Conservation (phyloP, 176 grass and related monocot genomes). For the Oryza meridionalis region DNA sequence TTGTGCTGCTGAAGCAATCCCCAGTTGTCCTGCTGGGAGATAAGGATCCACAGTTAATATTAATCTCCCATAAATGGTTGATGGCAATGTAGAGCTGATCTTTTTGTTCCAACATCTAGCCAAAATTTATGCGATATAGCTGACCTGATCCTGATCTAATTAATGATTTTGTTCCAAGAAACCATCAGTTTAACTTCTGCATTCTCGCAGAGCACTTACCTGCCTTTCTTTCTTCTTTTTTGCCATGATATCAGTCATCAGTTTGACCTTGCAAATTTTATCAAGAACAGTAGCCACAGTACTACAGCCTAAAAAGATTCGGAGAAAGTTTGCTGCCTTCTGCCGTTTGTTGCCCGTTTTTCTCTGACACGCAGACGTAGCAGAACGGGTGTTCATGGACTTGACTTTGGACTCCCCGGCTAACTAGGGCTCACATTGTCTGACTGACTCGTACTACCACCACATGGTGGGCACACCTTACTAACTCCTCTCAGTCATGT, state of each 20-base stretch:
- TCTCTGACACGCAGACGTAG: neutral
- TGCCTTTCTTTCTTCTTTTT: neutral
- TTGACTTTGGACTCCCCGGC: neutral
- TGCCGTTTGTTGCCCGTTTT: no score
- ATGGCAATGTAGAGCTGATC: neutral
- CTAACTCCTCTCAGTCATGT: neutral
- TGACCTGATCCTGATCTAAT: neutral
- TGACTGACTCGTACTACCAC: neutral
- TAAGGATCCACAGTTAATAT: neutral
- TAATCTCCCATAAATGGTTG: neutral
- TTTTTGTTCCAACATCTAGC: neutral
- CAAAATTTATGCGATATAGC: neutral
- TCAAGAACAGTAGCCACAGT: neutral
- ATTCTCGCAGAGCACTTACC: neutral
- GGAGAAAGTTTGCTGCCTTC: neutral
- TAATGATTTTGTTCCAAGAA: neutral
- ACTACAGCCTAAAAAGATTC: neutral
- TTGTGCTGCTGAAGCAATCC: neutral
- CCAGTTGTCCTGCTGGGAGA: neutral
- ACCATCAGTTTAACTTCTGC: neutral
- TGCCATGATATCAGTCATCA: neutral
- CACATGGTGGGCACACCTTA: neutral
- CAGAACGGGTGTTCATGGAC: neutral
- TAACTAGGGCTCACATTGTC: neutral
- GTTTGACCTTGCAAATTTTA: neutral